Base-by-base conservation (phyloP, 495 filamentous ascomycete species). In the Neurospora sp. region DNA sequence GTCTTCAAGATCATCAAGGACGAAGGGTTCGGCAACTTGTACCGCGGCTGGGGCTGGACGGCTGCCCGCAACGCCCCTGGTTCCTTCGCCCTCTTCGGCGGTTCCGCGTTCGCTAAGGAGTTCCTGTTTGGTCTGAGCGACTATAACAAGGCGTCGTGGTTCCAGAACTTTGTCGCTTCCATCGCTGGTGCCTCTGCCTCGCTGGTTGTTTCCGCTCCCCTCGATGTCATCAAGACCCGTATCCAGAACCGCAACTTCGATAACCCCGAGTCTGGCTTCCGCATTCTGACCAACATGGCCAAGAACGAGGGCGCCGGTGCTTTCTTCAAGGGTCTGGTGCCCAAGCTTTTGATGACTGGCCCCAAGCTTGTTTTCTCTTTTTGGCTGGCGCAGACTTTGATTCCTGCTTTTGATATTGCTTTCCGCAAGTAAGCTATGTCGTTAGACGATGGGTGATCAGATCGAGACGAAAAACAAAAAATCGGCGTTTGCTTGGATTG, bases 181-280 rank as follows among this genome's bases (percentile, higher is more conserved):
- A 93, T 98, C 74, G 92, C 91, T 73, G 96, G 96, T 82, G 95
- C 96, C 38, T 94, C 92, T 48, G 94, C 96, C 9, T 97, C 94
- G 12, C 85, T 99, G 38, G 79, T 99, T 44, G 94, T 99, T 4
- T 98, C 94, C 41, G 96, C 95, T 18, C 96, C 96, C 22, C 88
- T 99, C 69, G 96, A 99, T 78, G 96, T 99, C 77, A 96, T 99
- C 87, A 99, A 99, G 88, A 99, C 96, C 71, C 89, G 96, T 79
- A 98, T 99, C 80, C 96, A 99, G 86, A 99, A 98, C 85, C 89
- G 92, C 80, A 98, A 99, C 85, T 99, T 99, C 80, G 96, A 99
- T 73, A 93, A 96, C 85, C 94, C 93, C 72, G 94, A 98, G 85
- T 91, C 91, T 74, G 96, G 96, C 68, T 93, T 97, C 89, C 88